Evolutionary conservation across 768 basidiomycete genomes (phyloP).

Genomic region (Auriscalpium orientale): DNA sequence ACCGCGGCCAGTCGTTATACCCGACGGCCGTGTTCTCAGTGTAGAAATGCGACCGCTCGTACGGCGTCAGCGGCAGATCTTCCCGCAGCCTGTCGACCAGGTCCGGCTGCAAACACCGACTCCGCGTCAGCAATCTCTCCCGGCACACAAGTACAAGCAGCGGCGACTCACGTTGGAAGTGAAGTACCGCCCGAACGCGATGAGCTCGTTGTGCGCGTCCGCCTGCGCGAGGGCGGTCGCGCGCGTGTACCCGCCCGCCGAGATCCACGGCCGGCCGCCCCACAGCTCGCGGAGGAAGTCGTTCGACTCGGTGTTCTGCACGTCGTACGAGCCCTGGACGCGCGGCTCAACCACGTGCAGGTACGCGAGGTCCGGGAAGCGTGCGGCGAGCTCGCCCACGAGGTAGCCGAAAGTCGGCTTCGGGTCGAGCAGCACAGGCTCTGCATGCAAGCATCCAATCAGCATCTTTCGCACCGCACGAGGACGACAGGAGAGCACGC

Average conservation of each 20-base stretch:
- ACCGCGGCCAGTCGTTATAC: slow-evolving; percentile 29
- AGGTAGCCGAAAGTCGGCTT: slow-evolving; percentile 48
- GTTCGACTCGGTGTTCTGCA: slow-evolving; percentile 22
- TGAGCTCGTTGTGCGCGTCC: slow-evolving; percentile 24
- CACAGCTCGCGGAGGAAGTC: slow-evolving; percentile 41
- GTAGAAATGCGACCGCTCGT: slow-evolving; percentile 18
- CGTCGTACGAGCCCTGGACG: slow-evolving; percentile 5
- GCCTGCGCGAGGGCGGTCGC: slow-evolving; percentile 31
- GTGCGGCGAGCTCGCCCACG: slow-evolving; percentile 29
- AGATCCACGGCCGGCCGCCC: slow-evolving; percentile 33
- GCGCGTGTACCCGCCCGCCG: slow-evolving; percentile 37
- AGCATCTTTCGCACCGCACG: slow-evolving; percentile 14
- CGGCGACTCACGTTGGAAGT: slow-evolving; percentile 26
- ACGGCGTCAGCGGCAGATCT: slow-evolving; percentile 18
- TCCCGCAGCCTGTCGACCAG: slow-evolving; percentile 21
- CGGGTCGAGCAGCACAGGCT: slow-evolving; percentile 48
- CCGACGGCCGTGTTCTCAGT: slow-evolving; percentile 16
- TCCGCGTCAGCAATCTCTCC: neutral
- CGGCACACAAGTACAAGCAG: neutral
- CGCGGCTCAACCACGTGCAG: slow-evolving; percentile 29
- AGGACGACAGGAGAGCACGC: slow-evolving; percentile 2
- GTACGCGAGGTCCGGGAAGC: slow-evolving; percentile 36
- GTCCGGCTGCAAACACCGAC: slow-evolving; percentile 22
- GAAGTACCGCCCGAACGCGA: slow-evolving; percentile 32
- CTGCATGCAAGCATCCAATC: slow-evolving; percentile 4